Evolutionary conservation across 495 filamentous ascomycete species (phyloP), one percentile per base, ranked within the genome.

Genomic region (Trichoderma reesei): DNA sequence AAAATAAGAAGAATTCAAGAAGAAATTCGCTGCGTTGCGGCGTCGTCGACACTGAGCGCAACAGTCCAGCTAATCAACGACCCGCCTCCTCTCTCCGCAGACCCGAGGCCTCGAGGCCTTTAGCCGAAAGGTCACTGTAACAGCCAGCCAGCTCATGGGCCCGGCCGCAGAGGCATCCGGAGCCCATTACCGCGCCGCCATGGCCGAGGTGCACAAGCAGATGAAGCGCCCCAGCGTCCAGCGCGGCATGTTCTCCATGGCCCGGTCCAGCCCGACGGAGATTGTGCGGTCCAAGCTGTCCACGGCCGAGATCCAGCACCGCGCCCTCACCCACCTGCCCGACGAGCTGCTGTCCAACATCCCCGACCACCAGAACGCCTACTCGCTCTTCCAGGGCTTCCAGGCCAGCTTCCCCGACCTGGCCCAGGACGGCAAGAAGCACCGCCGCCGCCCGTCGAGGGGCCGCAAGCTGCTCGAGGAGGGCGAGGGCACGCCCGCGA

Each of bases 361-460:
- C 39, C 94, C 94, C 68, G 90, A 95, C 66, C 83, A 86, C 67
- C 85, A 85, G 56, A 94, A 90, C 73, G 77, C 85, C 33, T 99
- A 94, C 75, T 96, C 91, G 11, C 79, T 99, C 6, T 97, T 99
- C 73, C 88, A 99, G 75, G 94, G 95, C 67, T 99, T 99, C 70
- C 86, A 96, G 76, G 95, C 92, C 38, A 90, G 87, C 61, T 77
- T 96, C 64, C 92, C 92, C 37, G 91, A 97, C 63, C 80, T 86
- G 59, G 81, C 84, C 48, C 76, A 80, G 44, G 83, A 86, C 41
- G 81, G 82, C 63, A 87, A 87, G 73, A 86, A 85, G 71, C 88
- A 92, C 75, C 79, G 85, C 64, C 81, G 89, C 70, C 83, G 83
- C 37, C 78, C 79, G 34, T 88, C 88, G n/a, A 86, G 88, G 66